Conservation (phyloP, 306 rosid genomes). For the Citrullus mucosospermus region DNA sequence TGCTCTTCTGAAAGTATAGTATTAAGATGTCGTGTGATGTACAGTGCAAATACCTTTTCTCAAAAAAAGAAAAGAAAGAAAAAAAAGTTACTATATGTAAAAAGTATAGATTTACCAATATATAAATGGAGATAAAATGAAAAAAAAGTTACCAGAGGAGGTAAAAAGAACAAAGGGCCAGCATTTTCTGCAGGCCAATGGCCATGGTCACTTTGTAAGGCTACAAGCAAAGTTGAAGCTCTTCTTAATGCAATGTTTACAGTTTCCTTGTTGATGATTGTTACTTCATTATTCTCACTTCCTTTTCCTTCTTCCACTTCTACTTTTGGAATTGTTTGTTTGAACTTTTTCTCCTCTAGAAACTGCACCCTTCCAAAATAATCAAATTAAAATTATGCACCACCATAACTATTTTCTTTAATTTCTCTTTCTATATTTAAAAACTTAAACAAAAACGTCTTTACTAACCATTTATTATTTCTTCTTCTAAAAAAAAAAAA, state of each 20-base stretch:
- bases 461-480: too few relatives aligned
- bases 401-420: too few relatives aligned
- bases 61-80: not conserved
- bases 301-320: not conserved
- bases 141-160: not conserved
- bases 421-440: too few relatives aligned
- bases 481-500: too few relatives aligned
- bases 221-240: not conserved
- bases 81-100: not conserved
- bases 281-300: too few relatives aligned
- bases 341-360: conserved; percentile 4
- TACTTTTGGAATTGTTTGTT: conserved; percentile 2
- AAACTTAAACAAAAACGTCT: too few relatives aligned
- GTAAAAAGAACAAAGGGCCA: not conserved
- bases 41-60: conserved; percentile 31
- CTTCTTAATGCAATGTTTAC: not conserved
- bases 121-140: too few relatives aligned
- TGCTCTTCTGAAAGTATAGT: conserved; percentile 17
- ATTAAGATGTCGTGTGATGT: conserved; percentile 27
- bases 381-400: not conserved
- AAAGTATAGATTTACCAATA: too few relatives aligned
- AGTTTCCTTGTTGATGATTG: not conserved
- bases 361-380: not conserved
- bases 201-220: conserved; percentile 9
- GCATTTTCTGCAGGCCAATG: conserved; percentile 13